A percentile compares a stretch with the other conserved stretches of the same genome.
phyloP scores from a whole-genome alignment of 768 basidiomycete species.

The Hygrophorus pudorinus region DNA sequence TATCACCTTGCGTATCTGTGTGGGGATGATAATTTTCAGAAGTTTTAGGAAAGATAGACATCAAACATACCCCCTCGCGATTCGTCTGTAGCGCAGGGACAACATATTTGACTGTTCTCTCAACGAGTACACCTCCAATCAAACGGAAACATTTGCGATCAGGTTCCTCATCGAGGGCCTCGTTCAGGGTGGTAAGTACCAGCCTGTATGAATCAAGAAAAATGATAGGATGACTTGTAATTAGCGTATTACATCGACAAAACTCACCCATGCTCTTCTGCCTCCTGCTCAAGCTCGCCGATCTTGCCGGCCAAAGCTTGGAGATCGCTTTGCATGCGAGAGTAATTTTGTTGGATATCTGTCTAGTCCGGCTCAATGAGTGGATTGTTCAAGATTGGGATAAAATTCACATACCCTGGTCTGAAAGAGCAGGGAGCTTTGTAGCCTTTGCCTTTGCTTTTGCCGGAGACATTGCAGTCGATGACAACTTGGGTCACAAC shows the following conservation, averaged over 20 bases:
- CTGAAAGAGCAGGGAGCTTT: constrained; percentile 36
- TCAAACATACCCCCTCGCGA: constrained; percentile 61
- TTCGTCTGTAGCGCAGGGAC: constrained; percentile 87
- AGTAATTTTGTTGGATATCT: constrained; percentile 82
- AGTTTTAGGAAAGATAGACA: constrained; percentile 8
- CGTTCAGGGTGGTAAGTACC: constrained; percentile 80
- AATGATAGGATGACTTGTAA: constrained; percentile 3
- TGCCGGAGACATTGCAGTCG: constrained; percentile 32
- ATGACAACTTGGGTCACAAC: constrained; percentile 2
- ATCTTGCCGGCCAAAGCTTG: constrained; percentile 92
- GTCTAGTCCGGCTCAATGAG: constrained; percentile 37
- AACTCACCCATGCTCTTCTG: constrained; percentile 87
- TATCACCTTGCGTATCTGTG: constrained; percentile 77
- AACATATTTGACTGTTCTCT: constrained; percentile 92
- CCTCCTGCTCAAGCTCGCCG: constrained; percentile 90
- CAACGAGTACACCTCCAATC: constrained; percentile 92
- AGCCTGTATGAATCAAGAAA: constrained; percentile 40
- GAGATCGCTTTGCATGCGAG: constrained; percentile 77
- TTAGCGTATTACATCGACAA: constrained; percentile 2
- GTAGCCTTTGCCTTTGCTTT: constrained; percentile 48
- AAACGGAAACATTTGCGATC: constrained; percentile 93
- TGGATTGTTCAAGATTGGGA: constrained; percentile 7
- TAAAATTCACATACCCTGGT: constrained; percentile 53
- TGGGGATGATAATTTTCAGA: background rate
- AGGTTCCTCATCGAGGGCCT: constrained; percentile 74